These are phyloP conservation scores for Malus hybrid DNA, from an alignment of 331 rosid genomes.

Conservation along the genomic window DNA sequence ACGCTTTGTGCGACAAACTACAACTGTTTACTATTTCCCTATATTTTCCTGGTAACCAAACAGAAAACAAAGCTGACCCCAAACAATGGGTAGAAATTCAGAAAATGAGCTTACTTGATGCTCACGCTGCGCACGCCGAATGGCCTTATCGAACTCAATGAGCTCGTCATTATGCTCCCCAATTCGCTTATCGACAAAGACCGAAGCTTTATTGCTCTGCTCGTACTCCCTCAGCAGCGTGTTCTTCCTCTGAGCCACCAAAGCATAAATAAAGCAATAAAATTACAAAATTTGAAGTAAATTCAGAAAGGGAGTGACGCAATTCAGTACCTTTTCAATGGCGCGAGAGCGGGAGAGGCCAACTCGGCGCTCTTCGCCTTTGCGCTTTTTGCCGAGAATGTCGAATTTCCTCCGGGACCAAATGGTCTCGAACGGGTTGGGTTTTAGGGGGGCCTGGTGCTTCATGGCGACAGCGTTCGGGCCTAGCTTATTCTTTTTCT, in stretches of 20 bases:
- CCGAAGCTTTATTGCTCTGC: constrained; percentile 51
- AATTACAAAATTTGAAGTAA: not conserved
- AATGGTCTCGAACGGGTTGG: constrained; percentile 66
- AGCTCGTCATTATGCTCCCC: constrained; percentile 64
- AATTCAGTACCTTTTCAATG: constrained; percentile 43
- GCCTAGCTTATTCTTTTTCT: constrained; percentile 34
- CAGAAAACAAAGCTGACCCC: not conserved
- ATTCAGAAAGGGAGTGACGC: not conserved
- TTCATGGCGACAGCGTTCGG: constrained; percentile 57
- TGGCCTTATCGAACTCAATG: constrained; percentile 78
- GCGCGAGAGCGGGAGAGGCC: constrained; percentile 72
- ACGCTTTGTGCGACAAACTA: not conserved
- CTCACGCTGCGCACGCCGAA: constrained; percentile 77
- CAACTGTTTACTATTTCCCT: not conserved
- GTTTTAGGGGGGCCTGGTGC: constrained; percentile 26
- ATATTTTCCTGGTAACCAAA: not conserved
- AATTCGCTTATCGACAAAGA: constrained; percentile 67
- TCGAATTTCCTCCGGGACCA: constrained; percentile 78
- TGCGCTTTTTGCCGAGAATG: constrained; percentile 68
- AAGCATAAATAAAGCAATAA: not conserved
- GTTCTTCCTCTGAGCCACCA: constrained; percentile 51
- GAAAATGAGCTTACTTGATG: constrained; percentile 37
- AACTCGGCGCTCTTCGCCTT: constrained; percentile 64
- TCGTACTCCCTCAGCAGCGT: constrained; percentile 77
- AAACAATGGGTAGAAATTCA: not conserved